Evolutionary conservation across 495 filamentous ascomycete species (phyloP).

Genomic region (Neurospora sp.): DNA sequence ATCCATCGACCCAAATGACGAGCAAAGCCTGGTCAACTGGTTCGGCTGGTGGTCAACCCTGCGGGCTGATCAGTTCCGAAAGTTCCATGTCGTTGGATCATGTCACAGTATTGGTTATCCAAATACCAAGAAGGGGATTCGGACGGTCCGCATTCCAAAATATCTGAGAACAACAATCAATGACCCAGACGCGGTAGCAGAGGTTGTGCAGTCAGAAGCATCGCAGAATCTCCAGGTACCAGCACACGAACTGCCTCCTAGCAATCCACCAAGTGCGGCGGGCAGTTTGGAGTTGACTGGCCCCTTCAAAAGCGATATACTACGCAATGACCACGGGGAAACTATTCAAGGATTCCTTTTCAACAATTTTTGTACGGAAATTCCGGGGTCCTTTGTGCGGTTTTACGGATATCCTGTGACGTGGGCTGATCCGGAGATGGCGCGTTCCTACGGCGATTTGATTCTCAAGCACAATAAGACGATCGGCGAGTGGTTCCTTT

Average conservation of each 20-base stretch:
- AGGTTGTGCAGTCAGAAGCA: slow-evolving; percentile 10
- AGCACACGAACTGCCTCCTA: neutral
- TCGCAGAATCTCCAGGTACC: neutral
- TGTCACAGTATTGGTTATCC: slow-evolving; percentile 10
- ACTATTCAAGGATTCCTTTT: neutral
- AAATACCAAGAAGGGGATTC: slow-evolving; percentile 20
- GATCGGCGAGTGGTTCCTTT: slow-evolving; percentile 28
- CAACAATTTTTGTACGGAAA: neutral
- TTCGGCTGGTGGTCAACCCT: slow-evolving; percentile 42
- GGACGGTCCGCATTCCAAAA: slow-evolving; percentile 26
- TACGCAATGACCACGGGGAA: neutral
- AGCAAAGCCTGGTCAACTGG: slow-evolving; percentile 42
- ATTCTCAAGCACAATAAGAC: slow-evolving; percentile 11
- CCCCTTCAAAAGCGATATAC: slow-evolving; percentile 6
- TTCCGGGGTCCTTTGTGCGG: neutral
- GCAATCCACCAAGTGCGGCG: neutral
- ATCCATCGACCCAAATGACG: slow-evolving; percentile 40
- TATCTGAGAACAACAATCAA: slow-evolving; percentile 27
- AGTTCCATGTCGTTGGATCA: slow-evolving; percentile 38
- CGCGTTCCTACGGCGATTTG: slow-evolving; percentile 21
- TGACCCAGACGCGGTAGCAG: slow-evolving; percentile 27
- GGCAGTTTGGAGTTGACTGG: neutral
- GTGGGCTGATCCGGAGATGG: slow-evolving; percentile 28
- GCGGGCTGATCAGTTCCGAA: slow-evolving; percentile 35
- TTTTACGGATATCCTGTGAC: slow-evolving; percentile 26